Base-by-base conservation (phyloP, 2,329 filamentous ascomycete species). In the Curvularia spicifera region DNA sequence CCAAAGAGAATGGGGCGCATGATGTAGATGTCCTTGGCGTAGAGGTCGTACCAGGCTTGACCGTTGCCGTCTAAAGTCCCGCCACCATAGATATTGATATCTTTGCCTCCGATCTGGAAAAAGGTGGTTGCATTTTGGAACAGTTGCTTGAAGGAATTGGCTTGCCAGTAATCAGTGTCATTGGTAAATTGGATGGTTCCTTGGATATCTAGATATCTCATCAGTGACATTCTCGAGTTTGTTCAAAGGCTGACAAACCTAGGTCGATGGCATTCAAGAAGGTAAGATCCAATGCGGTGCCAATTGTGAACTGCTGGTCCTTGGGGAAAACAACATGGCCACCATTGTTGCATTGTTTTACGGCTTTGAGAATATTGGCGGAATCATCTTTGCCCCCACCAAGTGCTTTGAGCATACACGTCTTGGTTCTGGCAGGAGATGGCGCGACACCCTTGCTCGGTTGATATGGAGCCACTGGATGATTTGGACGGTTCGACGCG, bases 81-180 rank as follows among this genome's bases (percentile, higher is more conserved):
- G 15, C 84, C 85, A 0, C 88, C 89, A 60, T 89, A 91, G 45
- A 91, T 82, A 57, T 89, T 87, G 10, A 91, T 85, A 73, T 85
- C 87, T 20, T 82, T 78, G 29, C 88, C 88, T 40, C 88, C 87
- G 37, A 89, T 81, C 69, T 87, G 83, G 80, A 87, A 90, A 79
- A 90, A 89, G 1, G 85, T 85, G 0, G 85, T 87, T 5, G 84
- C 83, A 61, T 89, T 89, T 66, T 91, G 89, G 76, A 85, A 91
- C 5, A 78, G 79, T 26, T 87, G 86, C 54, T 83, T 82, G 80
- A 90, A 90, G 42, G 82, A 80, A 67, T 89, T 82, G 8, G 80
- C 81, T 61, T 87, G 82, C 89, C 89, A 91, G 75, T 90, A 91
- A 63, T 85, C 82, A 1, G 87, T 87, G 69, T 91, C 86, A 50